Evolutionary conservation across 306 rosid species (phyloP).

Genomic region (Fagus sylvatica): DNA sequence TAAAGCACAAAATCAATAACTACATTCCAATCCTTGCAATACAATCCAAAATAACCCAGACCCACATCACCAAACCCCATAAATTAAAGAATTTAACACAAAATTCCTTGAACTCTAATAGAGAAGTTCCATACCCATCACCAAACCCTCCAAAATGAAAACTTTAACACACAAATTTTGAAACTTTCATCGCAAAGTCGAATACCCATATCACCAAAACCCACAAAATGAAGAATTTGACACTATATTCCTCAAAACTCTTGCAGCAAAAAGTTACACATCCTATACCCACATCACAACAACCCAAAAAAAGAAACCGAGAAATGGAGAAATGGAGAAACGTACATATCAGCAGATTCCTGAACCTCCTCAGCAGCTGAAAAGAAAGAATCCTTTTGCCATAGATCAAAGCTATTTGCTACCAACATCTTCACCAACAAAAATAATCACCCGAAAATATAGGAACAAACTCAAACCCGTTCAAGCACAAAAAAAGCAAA

Average conservation of each 20-base stretch:
- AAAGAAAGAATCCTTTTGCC: constrained; percentile 92
- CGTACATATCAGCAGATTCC: constrained; percentile 95
- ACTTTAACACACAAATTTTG: not conserved
- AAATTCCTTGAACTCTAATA: not conserved
- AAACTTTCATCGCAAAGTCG: not conserved
- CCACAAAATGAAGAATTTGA: constrained; percentile 3
- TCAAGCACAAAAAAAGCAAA: constrained; percentile 16
- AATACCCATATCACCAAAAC: not conserved
- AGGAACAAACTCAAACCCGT: constrained; percentile 15
- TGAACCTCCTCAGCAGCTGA: constrained; percentile 98
- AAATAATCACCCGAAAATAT: not conserved
- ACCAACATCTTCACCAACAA: constrained; percentile 63
- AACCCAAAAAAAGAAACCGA: constrained; percentile 5
- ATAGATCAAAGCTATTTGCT: constrained; percentile 85
- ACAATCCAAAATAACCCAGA: not conserved
- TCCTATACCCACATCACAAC: constrained; percentile 15
- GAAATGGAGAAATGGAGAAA: constrained; percentile 2
- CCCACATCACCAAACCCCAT: not conserved
- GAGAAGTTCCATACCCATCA: constrained; percentile 9
- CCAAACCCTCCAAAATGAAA: not conserved
- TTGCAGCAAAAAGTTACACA: not conserved
- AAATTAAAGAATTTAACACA: not conserved
- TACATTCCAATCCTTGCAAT: not conserved
- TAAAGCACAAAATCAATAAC: not conserved
- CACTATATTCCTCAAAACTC: constrained; percentile 19